Base-by-base conservation (phyloP, 2,329 filamentous ascomycete genomes). In the Leptographium wingfieldii region DNA sequence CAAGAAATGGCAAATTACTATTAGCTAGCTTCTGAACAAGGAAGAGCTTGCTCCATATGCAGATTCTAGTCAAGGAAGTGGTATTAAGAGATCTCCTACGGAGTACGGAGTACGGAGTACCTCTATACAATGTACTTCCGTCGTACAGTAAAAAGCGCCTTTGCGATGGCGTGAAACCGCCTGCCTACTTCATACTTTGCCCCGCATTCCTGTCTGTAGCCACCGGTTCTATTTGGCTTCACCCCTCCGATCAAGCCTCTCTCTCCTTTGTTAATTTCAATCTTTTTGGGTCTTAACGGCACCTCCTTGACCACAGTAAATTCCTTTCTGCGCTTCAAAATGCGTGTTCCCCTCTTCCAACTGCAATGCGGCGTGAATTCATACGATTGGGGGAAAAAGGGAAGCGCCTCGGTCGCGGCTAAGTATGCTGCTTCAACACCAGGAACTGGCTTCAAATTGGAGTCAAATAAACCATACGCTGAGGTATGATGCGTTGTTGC, bases 301-400 rank as follows among this genome's bases (percentile, higher is more conserved):
- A 12, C 48, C 25, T 27, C 25, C 5, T 27, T 51, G 43, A 27
- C 14, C 12, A n/a, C 27, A 19, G 11, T 9, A 52, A n/a, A 38
- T 6, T 3, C 35, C 2, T 31, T 12, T 5, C 22, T 7, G 11
- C 33, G 33, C 31, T 22, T 38, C 27, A 48, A 7, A 46, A 77
- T 92, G 81, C 87, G 88, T 70, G 83, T 94, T 63, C 92, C 92
- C 68, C 77, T 97, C 58, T 80, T 96, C 71, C 85, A 90, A 67
- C 84, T 97, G 65, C 85, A 88, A 73, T 92, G 88, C 76, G 94
- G 92, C 69, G 90, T 95, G 70, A 97, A 97, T 74, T 96, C 92
- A 73, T 99, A 99, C 72, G 94, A 96, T 77, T 99, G 94, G 94
- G 94, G 92, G 66, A 99, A 99, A 79, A 82, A 91, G 69, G 94